Evolutionary conservation across 2,329 filamentous ascomycete genomes (phyloP).

Genomic region (Ophiocordyceps sinensis): DNA sequence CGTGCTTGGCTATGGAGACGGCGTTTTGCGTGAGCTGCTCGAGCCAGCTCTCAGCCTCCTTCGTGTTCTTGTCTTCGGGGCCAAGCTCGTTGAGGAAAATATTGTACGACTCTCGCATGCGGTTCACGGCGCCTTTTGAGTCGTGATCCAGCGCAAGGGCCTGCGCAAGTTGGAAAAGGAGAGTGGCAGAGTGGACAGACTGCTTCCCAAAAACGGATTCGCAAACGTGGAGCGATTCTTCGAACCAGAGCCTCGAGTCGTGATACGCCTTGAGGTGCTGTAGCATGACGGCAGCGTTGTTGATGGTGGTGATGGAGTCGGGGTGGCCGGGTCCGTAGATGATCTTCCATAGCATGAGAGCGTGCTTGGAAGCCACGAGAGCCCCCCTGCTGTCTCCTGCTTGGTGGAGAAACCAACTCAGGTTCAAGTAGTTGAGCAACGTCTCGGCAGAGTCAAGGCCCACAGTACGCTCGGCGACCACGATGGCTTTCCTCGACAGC

Average conservation of each 20-base stretch:
- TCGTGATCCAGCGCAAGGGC: slow-evolving; percentile 92
- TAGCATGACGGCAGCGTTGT: slow-evolving; percentile 97
- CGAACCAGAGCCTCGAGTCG: slow-evolving; percentile 93
- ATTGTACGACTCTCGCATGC: slow-evolving; percentile 94
- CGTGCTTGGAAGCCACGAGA: slow-evolving; percentile 81
- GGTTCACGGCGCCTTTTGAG: slow-evolving; percentile 75
- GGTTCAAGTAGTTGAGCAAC: slow-evolving; percentile 86
- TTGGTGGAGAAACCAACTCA: slow-evolving; percentile 87
- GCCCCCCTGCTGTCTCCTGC: slow-evolving; percentile 79
- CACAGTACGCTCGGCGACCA: slow-evolving; percentile 86
- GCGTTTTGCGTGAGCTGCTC: slow-evolving; percentile 93
- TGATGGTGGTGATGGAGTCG: slow-evolving; percentile 95
- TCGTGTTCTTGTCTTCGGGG: slow-evolving; percentile 88
- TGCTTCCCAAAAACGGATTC: slow-evolving; percentile 80
- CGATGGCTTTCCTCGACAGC: slow-evolving; percentile 88
- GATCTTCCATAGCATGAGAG: slow-evolving; percentile 89
- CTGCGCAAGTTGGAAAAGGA: slow-evolving; percentile 94
- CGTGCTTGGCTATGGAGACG: slow-evolving; percentile 85
- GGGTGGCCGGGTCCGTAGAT: slow-evolving; percentile 90
- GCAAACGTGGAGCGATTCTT: slow-evolving; percentile 78
- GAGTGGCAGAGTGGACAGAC: slow-evolving; percentile 84
- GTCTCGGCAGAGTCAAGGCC: slow-evolving; percentile 91
- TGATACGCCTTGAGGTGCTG: slow-evolving; percentile 90
- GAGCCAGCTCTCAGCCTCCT: slow-evolving; percentile 93
- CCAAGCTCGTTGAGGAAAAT: slow-evolving; percentile 85